Evolutionary conservation across 306 rosid genomes (phyloP).

Genomic region (Cyclanthera cordifolia): DNA sequence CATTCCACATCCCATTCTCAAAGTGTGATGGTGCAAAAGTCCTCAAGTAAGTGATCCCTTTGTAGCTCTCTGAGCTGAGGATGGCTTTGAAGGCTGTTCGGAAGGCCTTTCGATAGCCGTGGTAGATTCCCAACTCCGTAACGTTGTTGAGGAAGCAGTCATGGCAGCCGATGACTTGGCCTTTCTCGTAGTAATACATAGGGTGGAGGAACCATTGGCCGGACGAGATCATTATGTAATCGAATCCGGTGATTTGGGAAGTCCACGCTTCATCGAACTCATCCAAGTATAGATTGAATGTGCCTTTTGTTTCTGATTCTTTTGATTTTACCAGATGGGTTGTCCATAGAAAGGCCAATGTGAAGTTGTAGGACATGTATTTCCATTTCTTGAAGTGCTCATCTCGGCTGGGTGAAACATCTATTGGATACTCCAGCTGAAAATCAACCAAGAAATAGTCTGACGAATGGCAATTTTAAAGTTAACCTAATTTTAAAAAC

Average conservation of each 20-base stretch:
- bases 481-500: neutral
- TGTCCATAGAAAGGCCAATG: constrained; percentile 63
- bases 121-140: constrained; percentile 47
- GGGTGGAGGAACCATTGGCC: constrained; percentile 81
- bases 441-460: neutral
- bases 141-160: constrained; percentile 48
- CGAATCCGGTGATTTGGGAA: constrained; percentile 38
- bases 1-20: constrained; percentile 69
- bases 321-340: constrained; percentile 57
- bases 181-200: constrained; percentile 37
- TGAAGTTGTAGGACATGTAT: constrained; percentile 72
- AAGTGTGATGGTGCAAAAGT: constrained; percentile 75
- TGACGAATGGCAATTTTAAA: neutral
- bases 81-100: constrained; percentile 56
- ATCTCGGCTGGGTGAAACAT: constrained; percentile 42
- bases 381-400: constrained; percentile 53
- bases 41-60: constrained; percentile 54
- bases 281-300: constrained; percentile 59
- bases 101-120: constrained; percentile 58
- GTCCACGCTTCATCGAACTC: constrained; percentile 61
- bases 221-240: constrained; percentile 48
- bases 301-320: constrained; percentile 35
- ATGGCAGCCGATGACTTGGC: constrained; percentile 51
- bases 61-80: constrained; percentile 34
- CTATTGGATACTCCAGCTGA: constrained; percentile 79